Evolutionary conservation across 208 protist species (phyloP), one percentile per base, ranked within the genome.

Genomic region (Angomonas desouzai): DNA sequence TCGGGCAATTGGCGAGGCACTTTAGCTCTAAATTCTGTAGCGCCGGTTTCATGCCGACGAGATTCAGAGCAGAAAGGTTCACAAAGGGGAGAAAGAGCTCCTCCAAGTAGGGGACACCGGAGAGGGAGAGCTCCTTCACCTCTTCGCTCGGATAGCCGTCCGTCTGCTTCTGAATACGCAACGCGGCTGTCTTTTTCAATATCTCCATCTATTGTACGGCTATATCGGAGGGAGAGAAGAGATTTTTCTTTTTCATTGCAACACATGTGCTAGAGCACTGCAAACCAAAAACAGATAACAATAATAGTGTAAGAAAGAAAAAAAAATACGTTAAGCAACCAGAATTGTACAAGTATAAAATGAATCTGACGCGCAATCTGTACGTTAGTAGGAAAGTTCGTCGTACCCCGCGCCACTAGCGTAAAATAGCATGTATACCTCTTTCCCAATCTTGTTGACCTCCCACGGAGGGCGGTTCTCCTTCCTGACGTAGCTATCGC

Each of bases 111-210:
- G 83, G 85, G 20, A 90, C 79, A 23, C 79, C 79, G 53, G 65
- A 81, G n/a, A 94, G 76, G 0, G 79, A 77, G 56, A 94, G 75
- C 27, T 70, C 65, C 2, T 51, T 72, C 3, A 94, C 88, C 34
- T 85, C 78, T 18, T 83, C 82, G 9, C 62, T 33, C 11, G 47
- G 4, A n/a, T 66, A 63, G 28, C 71, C 77, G 20, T 83, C 76
- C 13, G 78, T 85, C 56, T 94, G 88, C 53, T 77, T 78, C 61
- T 86, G 69, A 55, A 94, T 70, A 10, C 88, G 88, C 23, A 88
- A 62, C 22, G 62, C 68, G 9, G 88, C 80, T 38, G 83, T 89
- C 59, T 91, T 89, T 33, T 66, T 71, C 0, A 93, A 68, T 36
- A 87, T 64, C 63, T 93, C 81, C 87, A 93, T 93, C 16, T 55